Evolutionary conservation across 106 monocot species (phyloP).

Genomic region (Dendrobium nobile): DNA sequence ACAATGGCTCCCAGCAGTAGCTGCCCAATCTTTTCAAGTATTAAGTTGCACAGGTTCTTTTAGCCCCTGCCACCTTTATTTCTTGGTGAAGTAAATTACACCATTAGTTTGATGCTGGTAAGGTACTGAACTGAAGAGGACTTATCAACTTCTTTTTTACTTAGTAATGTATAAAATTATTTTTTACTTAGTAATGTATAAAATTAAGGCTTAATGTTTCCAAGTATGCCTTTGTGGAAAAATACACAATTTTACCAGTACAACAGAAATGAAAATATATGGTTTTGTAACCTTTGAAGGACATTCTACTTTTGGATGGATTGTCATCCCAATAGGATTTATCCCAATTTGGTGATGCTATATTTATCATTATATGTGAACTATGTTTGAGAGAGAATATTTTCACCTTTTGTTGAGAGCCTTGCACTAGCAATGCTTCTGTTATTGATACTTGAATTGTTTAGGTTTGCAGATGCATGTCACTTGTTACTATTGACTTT

Average conservation of each 20-base stretch:
- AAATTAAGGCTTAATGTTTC: not conserved
- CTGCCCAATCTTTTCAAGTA: no score
- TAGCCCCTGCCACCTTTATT: no score
- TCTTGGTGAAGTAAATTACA: no score
- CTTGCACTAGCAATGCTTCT: not conserved
- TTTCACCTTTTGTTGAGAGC: not conserved
- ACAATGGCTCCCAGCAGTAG: no score
- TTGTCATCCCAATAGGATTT: not conserved
- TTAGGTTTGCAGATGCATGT: not conserved
- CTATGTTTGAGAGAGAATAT: not conserved
- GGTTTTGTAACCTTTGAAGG: not conserved
- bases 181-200: not conserved
- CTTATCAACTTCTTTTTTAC: not conserved
- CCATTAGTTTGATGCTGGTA: not conserved
- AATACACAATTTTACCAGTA: not conserved
- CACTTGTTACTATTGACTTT: conserved; percentile 8
- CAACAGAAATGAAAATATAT: not conserved
- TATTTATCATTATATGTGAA: not conserved
- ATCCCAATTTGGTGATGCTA: no score
- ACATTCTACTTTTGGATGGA: not conserved
- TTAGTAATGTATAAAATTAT: not conserved
- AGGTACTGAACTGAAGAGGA: not conserved
- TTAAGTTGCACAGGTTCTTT: no score
- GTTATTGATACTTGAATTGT: not conserved
- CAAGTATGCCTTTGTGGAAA: not conserved